Evolutionary conservation across 768 basidiomycete species (phyloP).

Genomic region (Clathrus columnatus): DNA sequence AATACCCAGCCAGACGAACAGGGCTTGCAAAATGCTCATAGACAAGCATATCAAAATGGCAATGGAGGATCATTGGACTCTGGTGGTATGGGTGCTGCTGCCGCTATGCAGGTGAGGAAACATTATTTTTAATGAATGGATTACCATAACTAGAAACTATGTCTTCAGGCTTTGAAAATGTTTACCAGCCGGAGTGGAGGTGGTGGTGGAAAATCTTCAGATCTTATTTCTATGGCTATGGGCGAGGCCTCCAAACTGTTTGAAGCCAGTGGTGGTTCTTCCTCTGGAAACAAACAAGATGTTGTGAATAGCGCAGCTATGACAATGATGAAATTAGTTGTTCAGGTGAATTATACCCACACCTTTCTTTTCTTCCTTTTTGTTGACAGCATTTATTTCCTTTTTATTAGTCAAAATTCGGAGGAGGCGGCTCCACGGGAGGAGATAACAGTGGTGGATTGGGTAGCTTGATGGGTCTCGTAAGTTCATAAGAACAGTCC

Average conservation of each 20-base stretch:
- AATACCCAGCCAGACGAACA: conserved; percentile 61
- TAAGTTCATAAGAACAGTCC: conserved; percentile 30
- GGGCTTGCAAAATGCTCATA: conserved; percentile 49
- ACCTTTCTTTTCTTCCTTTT: background rate
- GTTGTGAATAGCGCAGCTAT: conserved; percentile 77
- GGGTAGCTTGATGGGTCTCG: conserved; percentile 49
- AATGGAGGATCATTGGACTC: conserved; percentile 48
- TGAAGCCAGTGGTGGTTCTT: conserved; percentile 55
- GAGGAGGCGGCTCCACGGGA: conserved; percentile 32
- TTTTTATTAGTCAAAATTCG: conserved; percentile 61
- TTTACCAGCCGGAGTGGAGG: conserved; percentile 45
- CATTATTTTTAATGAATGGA: background rate
- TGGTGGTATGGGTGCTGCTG: conserved; percentile 61
- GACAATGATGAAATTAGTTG: conserved; percentile 77
- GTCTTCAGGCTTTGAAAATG: conserved; percentile 47
- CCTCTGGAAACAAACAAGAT: conserved; percentile 70
- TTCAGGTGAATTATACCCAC: conserved; percentile 25
- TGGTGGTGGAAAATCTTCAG: conserved; percentile 40
- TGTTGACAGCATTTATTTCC: background rate
- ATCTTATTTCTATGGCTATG: conserved; percentile 84
- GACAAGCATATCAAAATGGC: conserved; percentile 49
- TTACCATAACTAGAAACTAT: background rate
- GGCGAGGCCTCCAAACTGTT: conserved; percentile 70
- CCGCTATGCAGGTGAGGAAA: conserved; percentile 56
- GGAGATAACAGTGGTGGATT: conserved; percentile 68